A percentile compares a stretch with the other conserved stretches of the same genome.
Evolutionary conservation across 1,284 basidiomycete species (phyloP).

Genomic region (Leccinum griseonigrum): DNA sequence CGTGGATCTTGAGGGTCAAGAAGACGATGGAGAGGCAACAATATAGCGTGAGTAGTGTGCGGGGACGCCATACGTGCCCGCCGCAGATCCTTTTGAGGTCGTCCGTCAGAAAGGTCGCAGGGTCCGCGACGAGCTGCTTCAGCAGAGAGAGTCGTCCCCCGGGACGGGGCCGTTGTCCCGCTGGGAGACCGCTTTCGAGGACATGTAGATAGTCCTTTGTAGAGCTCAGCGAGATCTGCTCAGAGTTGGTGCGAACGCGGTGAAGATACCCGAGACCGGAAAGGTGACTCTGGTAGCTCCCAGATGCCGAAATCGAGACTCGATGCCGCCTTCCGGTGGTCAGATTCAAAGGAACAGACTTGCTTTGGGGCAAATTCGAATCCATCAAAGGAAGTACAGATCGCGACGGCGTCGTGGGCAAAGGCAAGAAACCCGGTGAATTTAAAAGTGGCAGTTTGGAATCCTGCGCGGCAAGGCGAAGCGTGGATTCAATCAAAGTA

Average conservation of each 20-base stretch:
- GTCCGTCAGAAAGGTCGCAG: conserved; percentile 23
- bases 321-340: conserved; percentile 15
- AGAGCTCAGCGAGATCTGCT: conserved; percentile 18
- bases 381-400: conserved; percentile 13
- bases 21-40: conserved; percentile 41
- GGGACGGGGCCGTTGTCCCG: conserved; percentile 14
- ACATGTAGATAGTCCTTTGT: conserved; percentile 14
- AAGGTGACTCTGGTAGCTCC: conserved; percentile 46
- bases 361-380: conserved; percentile 20
- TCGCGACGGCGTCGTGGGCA: neutral
- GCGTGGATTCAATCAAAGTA: neutral
- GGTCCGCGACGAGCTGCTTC: conserved; percentile 24
- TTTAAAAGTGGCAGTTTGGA: conserved; percentile 10
- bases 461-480: conserved; percentile 2
- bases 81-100: conserved; percentile 21
- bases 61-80: conserved; percentile 30
- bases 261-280: conserved; percentile 43
- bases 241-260: conserved; percentile 34
- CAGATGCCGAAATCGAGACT: conserved; percentile 33
- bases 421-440: neutral
- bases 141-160: conserved; percentile 16
- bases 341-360: conserved; percentile 27
- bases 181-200: conserved; percentile 20
- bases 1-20: conserved; percentile 30
- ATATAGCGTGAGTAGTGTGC: conserved; percentile 40